Conservation (phyloP, 2,329 filamentous ascomycete genomes). For the Colletotrichum musicola region DNA sequence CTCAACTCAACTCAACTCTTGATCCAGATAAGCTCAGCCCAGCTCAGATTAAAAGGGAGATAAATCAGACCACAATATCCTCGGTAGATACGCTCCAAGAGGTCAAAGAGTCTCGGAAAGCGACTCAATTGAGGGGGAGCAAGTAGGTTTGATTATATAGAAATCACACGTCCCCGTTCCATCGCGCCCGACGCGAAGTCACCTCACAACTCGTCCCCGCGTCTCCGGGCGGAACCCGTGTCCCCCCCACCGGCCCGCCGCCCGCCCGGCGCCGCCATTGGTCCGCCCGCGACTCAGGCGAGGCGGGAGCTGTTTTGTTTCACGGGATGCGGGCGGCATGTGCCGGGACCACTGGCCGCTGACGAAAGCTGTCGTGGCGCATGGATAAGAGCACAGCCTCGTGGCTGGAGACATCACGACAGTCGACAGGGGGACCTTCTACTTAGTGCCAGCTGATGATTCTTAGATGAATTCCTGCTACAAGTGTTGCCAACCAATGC, state of each 20-base stretch:
- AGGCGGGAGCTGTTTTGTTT: constrained; percentile 16
- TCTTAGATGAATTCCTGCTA: no score
- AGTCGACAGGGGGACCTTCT: no score
- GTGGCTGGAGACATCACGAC: constrained; percentile 3
- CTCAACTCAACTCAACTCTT: not conserved
- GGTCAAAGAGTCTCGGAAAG: constrained; percentile 18
- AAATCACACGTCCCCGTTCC: not conserved
- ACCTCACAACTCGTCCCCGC: not conserved
- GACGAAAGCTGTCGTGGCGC: constrained; percentile 24
- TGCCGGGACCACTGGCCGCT: constrained; percentile 2
- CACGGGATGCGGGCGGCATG: constrained; percentile 30
- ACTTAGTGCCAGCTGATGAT: no score
- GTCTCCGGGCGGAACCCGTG: not conserved
- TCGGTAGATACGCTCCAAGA: constrained; percentile 4
- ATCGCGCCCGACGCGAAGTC: not conserved
- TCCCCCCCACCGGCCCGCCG: not conserved
- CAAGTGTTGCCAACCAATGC: not conserved
- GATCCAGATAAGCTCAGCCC: constrained; percentile 3
- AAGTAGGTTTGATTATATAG: not conserved
- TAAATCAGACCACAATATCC: not conserved
- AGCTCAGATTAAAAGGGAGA: not conserved
- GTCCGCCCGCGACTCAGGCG: not conserved
- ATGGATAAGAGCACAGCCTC: constrained; percentile 5
- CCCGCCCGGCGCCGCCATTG: not conserved
- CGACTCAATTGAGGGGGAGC: not conserved